These are phyloP conservation scores for Aspergillus kassunensis DNA, from an alignment of 495 filamentous ascomycete genomes.

Conservation along the genomic window DNA sequence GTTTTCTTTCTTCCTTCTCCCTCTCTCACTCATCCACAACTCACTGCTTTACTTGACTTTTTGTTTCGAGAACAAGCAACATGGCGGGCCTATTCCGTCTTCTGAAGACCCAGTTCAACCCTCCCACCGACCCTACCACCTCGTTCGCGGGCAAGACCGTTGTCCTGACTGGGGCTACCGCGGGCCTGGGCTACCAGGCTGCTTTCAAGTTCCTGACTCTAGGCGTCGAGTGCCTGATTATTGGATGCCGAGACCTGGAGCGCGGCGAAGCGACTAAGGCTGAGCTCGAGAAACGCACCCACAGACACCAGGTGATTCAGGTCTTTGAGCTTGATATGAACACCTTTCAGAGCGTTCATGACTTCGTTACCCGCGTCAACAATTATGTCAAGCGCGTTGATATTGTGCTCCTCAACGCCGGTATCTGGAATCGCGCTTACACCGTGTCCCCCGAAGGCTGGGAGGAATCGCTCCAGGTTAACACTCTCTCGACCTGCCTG, in stretches of 20 bases:
- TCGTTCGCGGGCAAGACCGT: constrained; percentile 49
- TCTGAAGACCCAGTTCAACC: constrained; percentile 33
- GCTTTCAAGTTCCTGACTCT: constrained; percentile 43
- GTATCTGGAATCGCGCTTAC: constrained; percentile 37
- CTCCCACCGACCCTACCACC: constrained; percentile 33
- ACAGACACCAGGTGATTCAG: constrained; percentile 37
- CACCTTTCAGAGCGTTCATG: constrained; percentile 45
- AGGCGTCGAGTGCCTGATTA: constrained; percentile 38
- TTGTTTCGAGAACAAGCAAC: constrained; percentile 1
- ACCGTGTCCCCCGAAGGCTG: constrained; percentile 39
- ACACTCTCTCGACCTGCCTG: constrained; percentile 54
- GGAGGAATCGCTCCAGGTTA: constrained; percentile 56
- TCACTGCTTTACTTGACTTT: background rate
- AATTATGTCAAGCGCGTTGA: constrained; percentile 36
- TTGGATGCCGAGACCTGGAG: constrained; percentile 38
- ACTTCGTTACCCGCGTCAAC: constrained; percentile 41
- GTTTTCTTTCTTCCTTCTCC: no score
- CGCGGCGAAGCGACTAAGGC: constrained; percentile 44
- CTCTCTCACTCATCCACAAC: no score
- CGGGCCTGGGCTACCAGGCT: constrained; percentile 47
- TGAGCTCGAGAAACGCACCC: constrained; percentile 44
- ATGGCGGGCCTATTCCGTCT: constrained; percentile 41
- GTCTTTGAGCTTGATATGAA: constrained; percentile 55
- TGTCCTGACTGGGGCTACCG: constrained; percentile 54
- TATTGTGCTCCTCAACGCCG: constrained; percentile 45